Base-by-base conservation (phyloP, 371 early-diverging fungal genomes). In the Rhizopus arrhizus region DNA sequence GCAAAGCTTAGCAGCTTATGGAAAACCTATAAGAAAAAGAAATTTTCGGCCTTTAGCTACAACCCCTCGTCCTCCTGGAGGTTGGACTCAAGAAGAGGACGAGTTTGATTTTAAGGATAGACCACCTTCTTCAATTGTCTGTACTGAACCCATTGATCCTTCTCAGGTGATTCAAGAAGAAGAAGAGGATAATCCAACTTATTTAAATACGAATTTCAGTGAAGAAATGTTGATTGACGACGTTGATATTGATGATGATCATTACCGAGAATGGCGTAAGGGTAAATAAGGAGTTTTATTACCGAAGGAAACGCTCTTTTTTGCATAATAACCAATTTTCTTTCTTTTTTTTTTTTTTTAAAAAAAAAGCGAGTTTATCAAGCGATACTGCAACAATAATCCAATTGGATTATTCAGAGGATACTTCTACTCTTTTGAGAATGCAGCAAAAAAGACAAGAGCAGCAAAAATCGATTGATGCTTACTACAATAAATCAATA, bases 61-160 rank as follows among this genome's bases (percentile, higher is more conserved):
- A 42, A 52, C 22, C 52, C 57, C 22, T 43, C 47, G 16, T 35
- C 8, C 41, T 46, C 11, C 54, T 11, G 53, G 45, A 22, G 15
- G 45, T 34, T 22, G 50, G 45, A 8, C 56, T 34, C 51, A 53
- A 31, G 64, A 52, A 32, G 65, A 68, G 13, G 77, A 75, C 6
- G 78, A 75, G 8, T 77, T 79, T 32, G 65, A 74, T 47, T 75
- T 79, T 56, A 61, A 66, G 7, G 69, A 68, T 48, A 59, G 77
- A 67, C 77, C 79, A 2, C 75, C 75, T 34, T 78, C 79, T 15
- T 56, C 72, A 12, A 53, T 74, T 29, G 61, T 71, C 34, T 67
- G 68, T 35, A 59, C 56, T 12, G 53, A 51, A 16, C 65, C 60
- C 42, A 53, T 54, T 9, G 60, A 70, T 12, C 56, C 52, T 12